Conservation (phyloP, 75 land plant genomes). For the Picea sitchensis region DNA sequence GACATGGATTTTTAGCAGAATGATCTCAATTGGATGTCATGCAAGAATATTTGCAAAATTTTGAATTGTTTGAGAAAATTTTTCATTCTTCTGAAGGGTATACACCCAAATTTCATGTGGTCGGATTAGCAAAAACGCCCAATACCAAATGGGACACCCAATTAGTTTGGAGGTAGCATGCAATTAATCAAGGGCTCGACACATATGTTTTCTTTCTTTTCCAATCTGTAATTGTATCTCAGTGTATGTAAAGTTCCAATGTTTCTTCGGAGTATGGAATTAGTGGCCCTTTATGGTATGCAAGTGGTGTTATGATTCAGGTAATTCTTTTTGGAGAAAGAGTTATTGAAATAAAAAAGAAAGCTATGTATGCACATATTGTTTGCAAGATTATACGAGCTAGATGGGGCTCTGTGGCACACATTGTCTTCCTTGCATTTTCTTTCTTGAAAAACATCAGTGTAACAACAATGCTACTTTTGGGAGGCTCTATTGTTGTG, state of each 20-base stretch:
- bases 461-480: constrained; percentile 95
- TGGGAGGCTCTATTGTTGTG: constrained; percentile 96
- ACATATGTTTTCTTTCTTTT: too few relatives aligned
- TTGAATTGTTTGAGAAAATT: too few relatives aligned
- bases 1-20: too few relatives aligned
- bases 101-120: too few relatives aligned
- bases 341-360: constrained; percentile 95
- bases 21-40: too few relatives aligned
- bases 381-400: constrained; percentile 94
- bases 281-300: constrained; percentile 99
- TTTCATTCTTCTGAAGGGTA: too few relatives aligned
- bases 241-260: constrained; percentile 80
- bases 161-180: too few relatives aligned
- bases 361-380: constrained; percentile 92
- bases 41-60: too few relatives aligned
- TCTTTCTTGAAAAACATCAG: constrained; percentile 94
- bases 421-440: constrained; percentile 83
- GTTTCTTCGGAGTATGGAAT: constrained; percentile 98
- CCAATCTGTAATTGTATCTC: too few relatives aligned
- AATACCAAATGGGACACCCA: too few relatives aligned
- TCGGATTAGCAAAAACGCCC: too few relatives aligned
- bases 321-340: constrained; percentile 87
- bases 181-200: too few relatives aligned
- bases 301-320: constrained; percentile 97
- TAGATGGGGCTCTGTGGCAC: constrained; percentile 92